These are phyloP conservation scores for Malbranchea zuffiana DNA, from an alignment of 2,329 filamentous ascomycete genomes.

Conservation along the genomic window DNA sequence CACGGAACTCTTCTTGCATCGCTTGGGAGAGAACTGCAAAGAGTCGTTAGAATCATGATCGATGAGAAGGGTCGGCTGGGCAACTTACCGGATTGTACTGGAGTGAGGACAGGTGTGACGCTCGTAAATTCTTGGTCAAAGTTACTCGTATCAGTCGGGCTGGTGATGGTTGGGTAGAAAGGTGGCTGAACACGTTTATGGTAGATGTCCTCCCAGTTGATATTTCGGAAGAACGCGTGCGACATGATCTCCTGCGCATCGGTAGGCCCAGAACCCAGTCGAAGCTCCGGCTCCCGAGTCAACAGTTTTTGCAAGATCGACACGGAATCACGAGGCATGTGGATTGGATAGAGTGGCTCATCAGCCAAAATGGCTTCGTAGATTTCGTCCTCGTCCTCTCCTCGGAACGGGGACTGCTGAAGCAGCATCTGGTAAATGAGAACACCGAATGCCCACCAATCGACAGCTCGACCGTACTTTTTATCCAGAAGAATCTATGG, in stretches of 20 bases:
- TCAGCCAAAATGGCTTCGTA: conserved; percentile 97
- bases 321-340: conserved; percentile 96
- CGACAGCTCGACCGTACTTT: conserved; percentile 92
- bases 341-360: conserved; percentile 93
- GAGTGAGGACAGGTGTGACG: conserved; percentile 91
- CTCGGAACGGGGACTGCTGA: conserved; percentile 96
- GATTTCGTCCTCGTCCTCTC: conserved; percentile 97
- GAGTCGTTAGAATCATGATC: conserved; percentile 4
- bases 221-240: conserved; percentile 93
- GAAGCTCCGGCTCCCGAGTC: conserved; percentile 85
- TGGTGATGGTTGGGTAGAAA: conserved; percentile 82
- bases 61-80: not conserved
- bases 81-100: conserved; percentile 84
- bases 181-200: conserved; percentile 84
- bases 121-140: conserved; percentile 98
- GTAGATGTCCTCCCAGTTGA: conserved; percentile 98
- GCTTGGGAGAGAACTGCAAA: conserved; percentile 85
- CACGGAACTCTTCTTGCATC: conserved; percentile 99
- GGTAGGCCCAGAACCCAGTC: conserved; percentile 85
- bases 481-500: conserved; percentile 84
- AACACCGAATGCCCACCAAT: conserved; percentile 99
- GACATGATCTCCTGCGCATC: conserved; percentile 99
- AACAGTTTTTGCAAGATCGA: conserved; percentile 96
- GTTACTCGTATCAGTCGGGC: conserved; percentile 95
- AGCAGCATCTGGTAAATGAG: conserved; percentile 99